phyloP scores from a whole-genome alignment of 2,329 filamentous ascomycete species.

The Cytospora chrysosperma region DNA sequence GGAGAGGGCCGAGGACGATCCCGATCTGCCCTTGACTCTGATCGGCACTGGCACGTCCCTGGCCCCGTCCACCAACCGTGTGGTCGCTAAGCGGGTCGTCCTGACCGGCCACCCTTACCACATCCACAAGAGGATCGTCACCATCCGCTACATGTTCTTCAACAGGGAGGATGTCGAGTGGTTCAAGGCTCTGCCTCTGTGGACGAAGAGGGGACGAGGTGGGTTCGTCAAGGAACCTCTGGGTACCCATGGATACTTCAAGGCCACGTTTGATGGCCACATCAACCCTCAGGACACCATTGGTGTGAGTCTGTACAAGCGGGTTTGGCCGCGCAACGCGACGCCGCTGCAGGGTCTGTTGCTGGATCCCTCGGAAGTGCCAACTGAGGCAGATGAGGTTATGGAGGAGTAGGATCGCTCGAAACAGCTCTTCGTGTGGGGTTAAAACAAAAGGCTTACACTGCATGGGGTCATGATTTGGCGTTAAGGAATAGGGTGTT shows the following conservation, averaged over 20 bases:
- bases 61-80: slow-evolving; percentile 70
- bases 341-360: slow-evolving; percentile 44
- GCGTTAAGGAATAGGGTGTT: slow-evolving; percentile 16
- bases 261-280: slow-evolving; percentile 93
- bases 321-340: slow-evolving; percentile 76
- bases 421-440: slow-evolving; percentile 21
- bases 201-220: slow-evolving; percentile 84
- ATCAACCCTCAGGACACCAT: slow-evolving; percentile 96
- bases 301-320: slow-evolving; percentile 85
- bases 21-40: slow-evolving; percentile 61
- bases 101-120: slow-evolving; percentile 96
- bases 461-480: slow-evolving; percentile 19
- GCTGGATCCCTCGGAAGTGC: slow-evolving; percentile 34
- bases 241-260: slow-evolving; percentile 99
- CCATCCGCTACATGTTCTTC: slow-evolving; percentile 99
- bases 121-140: slow-evolving; percentile 97
- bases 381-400: slow-evolving; percentile 31
- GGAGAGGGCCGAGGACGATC: slow-evolving; percentile 42
- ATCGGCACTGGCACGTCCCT: slow-evolving; percentile 86
- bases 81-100: slow-evolving; percentile 91
- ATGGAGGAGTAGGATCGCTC: slow-evolving; percentile 42
- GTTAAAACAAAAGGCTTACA: neutral
- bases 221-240: slow-evolving; percentile 93
- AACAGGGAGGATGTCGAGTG: slow-evolving; percentile 91
- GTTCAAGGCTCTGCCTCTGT: slow-evolving; percentile 95